phyloP scores from a whole-genome alignment of 177 flowering plant genomes.

The Tripterygium wilfordii region DNA sequence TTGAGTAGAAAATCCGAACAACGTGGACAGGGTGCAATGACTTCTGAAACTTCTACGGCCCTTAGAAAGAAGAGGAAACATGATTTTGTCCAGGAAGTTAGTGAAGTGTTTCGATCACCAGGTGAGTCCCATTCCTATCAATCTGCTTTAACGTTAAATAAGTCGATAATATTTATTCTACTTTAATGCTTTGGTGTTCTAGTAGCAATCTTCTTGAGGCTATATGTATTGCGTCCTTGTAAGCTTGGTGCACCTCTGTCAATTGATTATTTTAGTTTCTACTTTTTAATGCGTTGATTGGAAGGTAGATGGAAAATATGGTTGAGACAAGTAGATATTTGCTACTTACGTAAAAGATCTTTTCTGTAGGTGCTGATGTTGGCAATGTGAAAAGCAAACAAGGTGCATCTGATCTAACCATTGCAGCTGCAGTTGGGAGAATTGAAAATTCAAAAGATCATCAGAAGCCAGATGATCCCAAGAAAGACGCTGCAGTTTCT shows the following conservation, averaged over 20 bases:
- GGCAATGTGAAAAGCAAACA: constrained; percentile 4
- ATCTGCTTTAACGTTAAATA: not conserved
- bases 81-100: constrained; percentile 14
- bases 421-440: constrained; percentile 2
- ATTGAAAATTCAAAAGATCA: constrained; percentile 5
- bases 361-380: constrained; percentile 12
- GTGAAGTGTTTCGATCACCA: not conserved
- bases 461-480: constrained; percentile 5
- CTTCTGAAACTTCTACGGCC: constrained; percentile 6
- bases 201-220: too few species aligned
- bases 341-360: too few species aligned
- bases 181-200: too few species aligned
- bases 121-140: constrained; percentile 7
- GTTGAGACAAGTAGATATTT: too few species aligned
- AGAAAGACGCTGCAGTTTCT: constrained; percentile 2
- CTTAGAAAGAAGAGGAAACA: constrained; percentile 4
- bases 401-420: constrained; percentile 7
- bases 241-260: not conserved
- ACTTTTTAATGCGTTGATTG: too few species aligned
- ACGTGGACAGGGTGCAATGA: not conserved
- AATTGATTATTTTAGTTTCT: too few species aligned
- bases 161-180: too few species aligned
- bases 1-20: constrained; percentile 14
- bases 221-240: not conserved
- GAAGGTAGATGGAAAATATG: too few species aligned